Conservation (phyloP, 257 asterid species). For the Petunia secreta region DNA sequence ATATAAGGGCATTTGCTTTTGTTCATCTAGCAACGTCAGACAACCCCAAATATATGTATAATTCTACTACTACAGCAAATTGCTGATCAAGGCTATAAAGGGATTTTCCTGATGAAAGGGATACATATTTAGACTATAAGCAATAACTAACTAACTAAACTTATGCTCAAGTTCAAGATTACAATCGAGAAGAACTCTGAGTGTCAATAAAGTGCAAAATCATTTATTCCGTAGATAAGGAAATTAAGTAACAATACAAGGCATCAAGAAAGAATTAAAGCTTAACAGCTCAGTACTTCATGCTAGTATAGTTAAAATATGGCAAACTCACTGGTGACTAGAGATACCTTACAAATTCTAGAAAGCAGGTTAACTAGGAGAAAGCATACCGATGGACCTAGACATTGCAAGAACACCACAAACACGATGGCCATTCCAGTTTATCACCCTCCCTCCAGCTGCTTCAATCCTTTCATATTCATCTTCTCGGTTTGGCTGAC, state of each 20-base stretch:
- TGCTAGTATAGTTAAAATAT: neutral
- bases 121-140: neutral
- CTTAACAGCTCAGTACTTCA: neutral
- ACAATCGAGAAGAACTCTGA: neutral
- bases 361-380: constrained; percentile 17
- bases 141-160: neutral
- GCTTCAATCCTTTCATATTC: constrained; percentile 94
- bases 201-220: neutral
- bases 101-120: neutral
- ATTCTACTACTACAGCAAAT: neutral
- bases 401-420: constrained; percentile 99
- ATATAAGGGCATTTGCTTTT: neutral
- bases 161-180: no score
- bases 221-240: neutral
- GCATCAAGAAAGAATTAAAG: neutral
- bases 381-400: constrained; percentile 82
- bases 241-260: neutral
- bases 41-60: neutral
- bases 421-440: constrained; percentile 98
- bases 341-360: constrained; percentile 15
- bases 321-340: neutral
- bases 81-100: neutral
- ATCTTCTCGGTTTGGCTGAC: constrained; percentile 90
- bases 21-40: neutral
- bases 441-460: constrained; percentile 97